Conservation (phyloP, 108 stramenopile species). For the Schizochytrium sp. region DNA sequence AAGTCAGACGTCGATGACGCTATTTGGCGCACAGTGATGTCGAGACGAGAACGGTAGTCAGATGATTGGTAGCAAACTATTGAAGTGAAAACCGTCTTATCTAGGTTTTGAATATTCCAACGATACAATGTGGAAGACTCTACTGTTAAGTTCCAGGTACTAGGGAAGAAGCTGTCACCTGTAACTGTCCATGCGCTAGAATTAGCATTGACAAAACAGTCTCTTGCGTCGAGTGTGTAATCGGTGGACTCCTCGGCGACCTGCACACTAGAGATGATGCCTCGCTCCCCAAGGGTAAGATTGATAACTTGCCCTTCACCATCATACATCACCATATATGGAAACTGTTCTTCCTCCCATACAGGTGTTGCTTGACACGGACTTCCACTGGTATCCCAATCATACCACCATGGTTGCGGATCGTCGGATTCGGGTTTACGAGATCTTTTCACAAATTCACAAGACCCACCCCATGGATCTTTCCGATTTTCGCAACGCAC, state of each 20-base stretch:
- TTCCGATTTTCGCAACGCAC: not conserved
- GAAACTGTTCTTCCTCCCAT: not conserved
- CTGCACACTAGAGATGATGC: not conserved
- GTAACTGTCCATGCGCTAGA: not conserved
- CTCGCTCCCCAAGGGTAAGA: constrained; percentile 31
- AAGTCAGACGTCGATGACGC: not conserved
- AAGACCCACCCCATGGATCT: not conserved
- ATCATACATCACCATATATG: not conserved
- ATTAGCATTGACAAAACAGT: not conserved
- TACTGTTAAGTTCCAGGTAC: not conserved
- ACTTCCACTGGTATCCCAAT: not conserved
- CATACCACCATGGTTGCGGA: constrained; percentile 12
- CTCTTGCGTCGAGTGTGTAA: constrained; percentile 33
- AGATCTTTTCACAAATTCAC: not conserved
- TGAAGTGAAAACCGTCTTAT: not conserved
- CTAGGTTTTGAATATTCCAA: constrained; percentile 24
- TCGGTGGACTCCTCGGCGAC: not conserved
- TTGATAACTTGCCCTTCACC: not conserved
- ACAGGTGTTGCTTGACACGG: not conserved
- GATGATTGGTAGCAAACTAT: not conserved
- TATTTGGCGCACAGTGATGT: not conserved
- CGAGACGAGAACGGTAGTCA: constrained; percentile 20
- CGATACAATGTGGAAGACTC: too few species aligned
- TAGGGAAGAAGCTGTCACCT: not conserved
- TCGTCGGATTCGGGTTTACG: not conserved